These are phyloP conservation scores for Bipolaris oryzae DNA, from an alignment of 2,329 filamentous ascomycete genomes.

Conservation along the genomic window DNA sequence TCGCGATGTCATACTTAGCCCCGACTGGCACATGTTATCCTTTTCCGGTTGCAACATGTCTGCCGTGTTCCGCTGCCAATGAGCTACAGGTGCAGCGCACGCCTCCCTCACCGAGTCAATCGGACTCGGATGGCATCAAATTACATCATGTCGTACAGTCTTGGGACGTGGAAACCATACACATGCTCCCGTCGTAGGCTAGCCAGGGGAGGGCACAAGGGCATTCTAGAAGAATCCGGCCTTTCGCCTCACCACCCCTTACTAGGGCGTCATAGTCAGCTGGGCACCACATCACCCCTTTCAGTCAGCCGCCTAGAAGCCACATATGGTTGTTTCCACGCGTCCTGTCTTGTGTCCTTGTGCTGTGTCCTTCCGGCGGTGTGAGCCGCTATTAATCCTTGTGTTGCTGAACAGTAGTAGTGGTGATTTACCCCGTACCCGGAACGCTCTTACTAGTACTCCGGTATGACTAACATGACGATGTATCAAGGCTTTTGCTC, in stretches of 20 bases:
- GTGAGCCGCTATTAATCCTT: background rate
- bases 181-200: background rate
- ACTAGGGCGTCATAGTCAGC: constrained; percentile 26
- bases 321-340: constrained; percentile 4
- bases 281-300: constrained; percentile 15
- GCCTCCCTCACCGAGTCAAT: background rate
- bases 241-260: constrained; percentile 20
- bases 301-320: constrained; percentile 13
- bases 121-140: constrained; percentile 5
- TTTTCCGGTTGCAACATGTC: background rate
- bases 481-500: background rate
- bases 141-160: background rate
- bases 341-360: background rate
- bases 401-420: background rate
- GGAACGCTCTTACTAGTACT: constrained; percentile 3
- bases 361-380: background rate
- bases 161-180: background rate
- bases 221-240: constrained; percentile 8
- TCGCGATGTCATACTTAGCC: constrained; percentile 17
- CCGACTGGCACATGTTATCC: constrained; percentile 7
- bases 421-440: background rate
- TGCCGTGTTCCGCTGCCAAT: constrained; percentile 5
- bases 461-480: constrained; percentile 2
- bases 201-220: constrained; percentile 18
- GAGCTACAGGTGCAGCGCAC: constrained; percentile 1